Evolutionary conservation across 257 asterid species (phyloP).

Genomic region (Craterostigma plantagineum): DNA sequence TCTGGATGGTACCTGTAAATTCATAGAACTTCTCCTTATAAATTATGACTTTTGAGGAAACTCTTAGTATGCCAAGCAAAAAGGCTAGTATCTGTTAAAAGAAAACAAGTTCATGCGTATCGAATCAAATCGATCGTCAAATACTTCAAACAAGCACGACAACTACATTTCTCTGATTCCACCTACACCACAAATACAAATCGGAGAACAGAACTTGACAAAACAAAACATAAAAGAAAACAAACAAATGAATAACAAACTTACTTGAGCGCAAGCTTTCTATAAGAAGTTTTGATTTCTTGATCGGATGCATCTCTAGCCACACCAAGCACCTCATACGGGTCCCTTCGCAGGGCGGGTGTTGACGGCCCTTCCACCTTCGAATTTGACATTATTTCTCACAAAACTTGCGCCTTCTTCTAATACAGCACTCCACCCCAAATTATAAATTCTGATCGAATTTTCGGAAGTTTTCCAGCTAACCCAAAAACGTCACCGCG

Average conservation of each 20-base stretch:
- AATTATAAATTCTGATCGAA: no score
- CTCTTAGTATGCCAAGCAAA: no score
- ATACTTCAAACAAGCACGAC: no score
- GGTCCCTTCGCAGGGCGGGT: conserved; percentile 64
- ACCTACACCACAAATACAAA: no score
- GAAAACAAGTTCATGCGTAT: no score
- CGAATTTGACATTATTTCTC: conserved; percentile 31
- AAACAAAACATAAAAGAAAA: background rate
- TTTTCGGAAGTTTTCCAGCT: no score
- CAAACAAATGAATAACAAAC: conserved; percentile 11
- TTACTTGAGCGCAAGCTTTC: conserved; percentile 97
- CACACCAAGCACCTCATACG: conserved; percentile 84
- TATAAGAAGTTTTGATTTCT: conserved; percentile 89
- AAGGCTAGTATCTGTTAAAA: no score
- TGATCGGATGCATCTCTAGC: conserved; percentile 85
- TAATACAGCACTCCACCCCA: background rate
- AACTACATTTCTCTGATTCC: no score
- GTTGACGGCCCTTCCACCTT: conserved; percentile 70
- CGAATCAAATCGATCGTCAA: no score
- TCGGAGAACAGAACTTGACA: background rate
- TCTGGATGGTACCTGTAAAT: conserved; percentile 92
- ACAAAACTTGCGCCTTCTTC: conserved; percentile 12
- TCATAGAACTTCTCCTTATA: background rate
- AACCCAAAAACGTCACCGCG: no score
- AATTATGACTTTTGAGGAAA: no score